Conservation (phyloP, 2,329 filamentous ascomycete genomes). For the Delphinella strobiligena region DNA sequence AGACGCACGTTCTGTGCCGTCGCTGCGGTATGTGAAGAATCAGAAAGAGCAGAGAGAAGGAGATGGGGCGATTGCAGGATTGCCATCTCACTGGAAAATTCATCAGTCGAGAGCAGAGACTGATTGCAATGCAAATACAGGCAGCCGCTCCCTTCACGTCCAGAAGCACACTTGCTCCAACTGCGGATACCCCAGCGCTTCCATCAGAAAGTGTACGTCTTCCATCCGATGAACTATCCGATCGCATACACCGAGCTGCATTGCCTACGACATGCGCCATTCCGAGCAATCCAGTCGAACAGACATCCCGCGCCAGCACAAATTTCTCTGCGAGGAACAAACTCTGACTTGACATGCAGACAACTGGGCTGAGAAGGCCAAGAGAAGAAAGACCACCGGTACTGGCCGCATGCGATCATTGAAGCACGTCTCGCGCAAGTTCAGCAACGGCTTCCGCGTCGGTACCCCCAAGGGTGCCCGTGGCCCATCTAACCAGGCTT, state of each 20-base stretch:
- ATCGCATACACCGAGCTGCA: not conserved
- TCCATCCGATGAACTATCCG: not conserved
- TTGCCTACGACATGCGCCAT: not conserved
- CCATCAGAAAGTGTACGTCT: slow-evolving; percentile 94
- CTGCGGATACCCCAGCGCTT: slow-evolving; percentile 96
- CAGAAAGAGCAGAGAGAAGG: slow-evolving; percentile 8
- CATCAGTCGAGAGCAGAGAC: slow-evolving; percentile 12
- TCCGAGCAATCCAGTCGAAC: not conserved
- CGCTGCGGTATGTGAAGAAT: slow-evolving; percentile 71
- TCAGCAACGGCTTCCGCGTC: slow-evolving; percentile 96
- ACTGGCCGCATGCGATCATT: slow-evolving; percentile 93
- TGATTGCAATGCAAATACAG: slow-evolving; percentile 34
- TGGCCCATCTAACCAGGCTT: slow-evolving; percentile 43
- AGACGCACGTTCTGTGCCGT: slow-evolving; percentile 96
- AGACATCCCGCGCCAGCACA: not conserved
- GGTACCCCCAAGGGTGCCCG: slow-evolving; percentile 77
- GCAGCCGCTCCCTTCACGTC: slow-evolving; percentile 95
- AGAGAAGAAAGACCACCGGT: slow-evolving; percentile 98
- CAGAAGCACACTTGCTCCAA: slow-evolving; percentile 97
- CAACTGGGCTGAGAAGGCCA: slow-evolving; percentile 99
- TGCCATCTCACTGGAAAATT: not conserved
- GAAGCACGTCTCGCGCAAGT: slow-evolving; percentile 81
- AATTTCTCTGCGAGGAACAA: slow-evolving; percentile 1
- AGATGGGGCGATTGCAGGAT: slow-evolving; percentile 5
- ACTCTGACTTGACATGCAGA: slow-evolving; percentile 39